Conservation (phyloP, 768 basidiomycete species). For the Kwoniella europaea region DNA sequence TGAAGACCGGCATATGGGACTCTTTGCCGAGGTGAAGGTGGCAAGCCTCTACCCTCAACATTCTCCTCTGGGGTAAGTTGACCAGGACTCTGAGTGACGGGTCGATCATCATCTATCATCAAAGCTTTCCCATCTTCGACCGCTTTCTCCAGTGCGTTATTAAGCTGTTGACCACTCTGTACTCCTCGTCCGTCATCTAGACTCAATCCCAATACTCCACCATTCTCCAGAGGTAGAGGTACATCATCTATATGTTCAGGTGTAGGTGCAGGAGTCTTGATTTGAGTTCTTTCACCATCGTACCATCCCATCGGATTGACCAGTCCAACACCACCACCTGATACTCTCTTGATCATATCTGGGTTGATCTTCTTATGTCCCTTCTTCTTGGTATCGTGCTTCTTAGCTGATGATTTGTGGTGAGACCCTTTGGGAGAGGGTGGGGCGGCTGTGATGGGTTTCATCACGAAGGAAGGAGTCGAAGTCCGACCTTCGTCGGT, state of each 20-base stretch:
- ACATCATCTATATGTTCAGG: slow-evolving; percentile 11
- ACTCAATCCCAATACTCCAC: slow-evolving; percentile 11
- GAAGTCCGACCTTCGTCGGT: slow-evolving; percentile 13
- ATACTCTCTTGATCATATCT: slow-evolving; percentile 59
- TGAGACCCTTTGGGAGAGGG: slow-evolving; percentile 17
- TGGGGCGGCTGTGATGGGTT: slow-evolving; percentile 19
- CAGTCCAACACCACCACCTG: slow-evolving; percentile 58
- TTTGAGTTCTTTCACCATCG: slow-evolving; percentile 32
- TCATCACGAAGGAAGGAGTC: slow-evolving; percentile 35
- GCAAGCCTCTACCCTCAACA: slow-evolving; percentile 1
- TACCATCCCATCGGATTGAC: slow-evolving; percentile 59
- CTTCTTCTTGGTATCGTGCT: slow-evolving; percentile 32
- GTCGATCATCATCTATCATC: background rate
- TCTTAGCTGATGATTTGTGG: background rate
- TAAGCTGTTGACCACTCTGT: slow-evolving; percentile 8
- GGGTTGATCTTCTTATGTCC: slow-evolving; percentile 44
- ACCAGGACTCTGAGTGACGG: slow-evolving; percentile 15
- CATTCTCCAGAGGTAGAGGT: slow-evolving; percentile 14
- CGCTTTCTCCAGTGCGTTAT: slow-evolving; percentile 16
- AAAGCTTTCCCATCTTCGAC: slow-evolving; percentile 15
- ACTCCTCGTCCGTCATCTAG: slow-evolving; percentile 5
- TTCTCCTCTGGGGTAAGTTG: slow-evolving; percentile 14
- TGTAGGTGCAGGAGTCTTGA: slow-evolving; percentile 17
- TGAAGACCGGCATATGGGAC: slow-evolving; percentile 29
- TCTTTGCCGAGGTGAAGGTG: slow-evolving; percentile 14